phyloP scores from a whole-genome alignment of 1,284 basidiomycete genomes.

The Fomes fomentarius region DNA sequence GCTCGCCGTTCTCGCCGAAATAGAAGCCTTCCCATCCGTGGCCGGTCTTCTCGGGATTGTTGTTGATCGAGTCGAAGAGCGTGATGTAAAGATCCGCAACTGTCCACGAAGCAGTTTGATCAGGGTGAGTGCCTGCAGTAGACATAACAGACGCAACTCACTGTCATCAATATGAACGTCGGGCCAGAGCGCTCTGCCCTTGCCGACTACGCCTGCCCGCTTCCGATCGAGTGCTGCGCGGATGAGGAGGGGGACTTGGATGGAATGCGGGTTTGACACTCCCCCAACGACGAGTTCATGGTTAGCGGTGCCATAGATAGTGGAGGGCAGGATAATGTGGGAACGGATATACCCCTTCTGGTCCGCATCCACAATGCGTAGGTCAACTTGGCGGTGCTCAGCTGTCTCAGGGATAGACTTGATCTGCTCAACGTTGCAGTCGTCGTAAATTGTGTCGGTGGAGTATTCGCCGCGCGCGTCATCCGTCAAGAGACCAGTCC shows the following conservation, averaged over 20 bases:
- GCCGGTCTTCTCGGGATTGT: conserved; percentile 10
- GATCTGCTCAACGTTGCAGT: conserved; percentile 37
- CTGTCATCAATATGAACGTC: conserved; percentile 37
- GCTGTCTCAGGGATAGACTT: conserved; percentile 35
- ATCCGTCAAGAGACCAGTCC: conserved; percentile 37
- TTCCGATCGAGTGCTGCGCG: conserved; percentile 34
- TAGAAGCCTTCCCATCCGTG: conserved; percentile 48
- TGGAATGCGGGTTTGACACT: conserved; percentile 38
- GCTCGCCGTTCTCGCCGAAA: conserved; percentile 47
- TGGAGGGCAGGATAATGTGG: conserved; percentile 42
- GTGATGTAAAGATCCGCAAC: conserved; percentile 23
- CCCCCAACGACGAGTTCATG: conserved; percentile 40
- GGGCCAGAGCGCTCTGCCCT: conserved; percentile 34
- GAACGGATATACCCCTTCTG: conserved; percentile 41
- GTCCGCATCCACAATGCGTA: conserved; percentile 37
- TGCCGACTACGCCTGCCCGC: conserved; percentile 37
- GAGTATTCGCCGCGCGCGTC: conserved; percentile 34
- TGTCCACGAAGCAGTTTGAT: background rate
- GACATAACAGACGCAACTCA: conserved; percentile 24
- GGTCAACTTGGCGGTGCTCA: conserved; percentile 37
- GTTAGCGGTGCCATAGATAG: conserved; percentile 41
- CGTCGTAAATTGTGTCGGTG: conserved; percentile 37
- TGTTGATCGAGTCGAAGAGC: conserved; percentile 14
- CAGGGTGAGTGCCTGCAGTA: too few relatives aligned
- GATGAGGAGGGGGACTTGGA: conserved; percentile 41